Percentiles rank a stretch among this genome's conserved stretches.
These are phyloP conservation scores for Pichia nanzhaoensis DNA, from an alignment of 805 yeast genomes.

Conservation along the genomic window DNA sequence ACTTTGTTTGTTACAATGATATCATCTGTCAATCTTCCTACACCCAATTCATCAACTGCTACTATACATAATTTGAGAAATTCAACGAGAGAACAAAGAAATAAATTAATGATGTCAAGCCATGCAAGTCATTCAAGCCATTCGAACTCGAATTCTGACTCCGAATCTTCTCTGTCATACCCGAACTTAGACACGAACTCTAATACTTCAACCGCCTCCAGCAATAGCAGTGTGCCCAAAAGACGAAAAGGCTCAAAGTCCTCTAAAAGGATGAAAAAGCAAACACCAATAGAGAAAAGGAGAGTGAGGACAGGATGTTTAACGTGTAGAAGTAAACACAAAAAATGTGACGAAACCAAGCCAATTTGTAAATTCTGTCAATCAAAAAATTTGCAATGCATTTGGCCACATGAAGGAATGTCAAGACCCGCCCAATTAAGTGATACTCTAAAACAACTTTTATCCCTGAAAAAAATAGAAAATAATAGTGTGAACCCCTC, in stretches of 20 bases:
- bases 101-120: neutral
- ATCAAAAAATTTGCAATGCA: constrained; percentile 31
- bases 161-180: neutral
- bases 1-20: neutral
- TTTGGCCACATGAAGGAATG: constrained; percentile 27
- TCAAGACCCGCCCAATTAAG: constrained; percentile 6
- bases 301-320: constrained; percentile 41
- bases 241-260: neutral
- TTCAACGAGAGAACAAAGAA: neutral
- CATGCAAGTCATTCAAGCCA: neutral
- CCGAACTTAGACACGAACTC: neutral
- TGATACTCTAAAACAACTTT: constrained; percentile 8
- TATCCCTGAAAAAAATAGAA: constrained; percentile 4
- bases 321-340: constrained; percentile 46
- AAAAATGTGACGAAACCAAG: constrained; percentile 49
- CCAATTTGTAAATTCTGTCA: constrained; percentile 46
- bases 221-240: neutral
- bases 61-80: neutral
- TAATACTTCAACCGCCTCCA: too few species aligned
- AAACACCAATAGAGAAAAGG: constrained; percentile 30
- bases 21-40: neutral
- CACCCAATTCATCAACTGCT: neutral
- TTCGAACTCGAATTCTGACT: neutral
- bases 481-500: neutral
- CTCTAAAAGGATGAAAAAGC: constrained; percentile 18